Base-by-base conservation (phyloP, 805 yeast species). In the Komagataella kurtzmanii region DNA sequence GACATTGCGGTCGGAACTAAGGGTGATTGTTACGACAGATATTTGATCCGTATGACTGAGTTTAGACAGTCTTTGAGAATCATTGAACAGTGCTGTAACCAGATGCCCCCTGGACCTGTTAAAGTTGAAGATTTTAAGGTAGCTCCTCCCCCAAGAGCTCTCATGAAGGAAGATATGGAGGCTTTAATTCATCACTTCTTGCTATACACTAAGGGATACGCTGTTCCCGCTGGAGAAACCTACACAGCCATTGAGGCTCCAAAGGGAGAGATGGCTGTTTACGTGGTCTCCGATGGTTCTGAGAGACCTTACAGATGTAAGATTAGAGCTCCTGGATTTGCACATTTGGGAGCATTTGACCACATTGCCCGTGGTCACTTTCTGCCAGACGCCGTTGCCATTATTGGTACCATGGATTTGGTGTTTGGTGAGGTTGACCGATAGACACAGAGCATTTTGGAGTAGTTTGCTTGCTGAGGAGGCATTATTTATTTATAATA, bases 401-500 rank as follows among this genome's bases (percentile, higher is more conserved):
- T 88, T 64, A 86, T 88, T 63, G 96, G 96, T 73, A 88, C 96
- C 54, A 87, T 88, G 96, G 96, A 88, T 73, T 79, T 88, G 68
- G 96, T 88, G 67, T 88, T 88, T 65, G 96, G 96, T 63, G 96
- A 88, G 70, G 96, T 88, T 60, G 96, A 88, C 73, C 89, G 96
- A 72, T 87, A 73, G 24, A 24, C 47, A 45, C 40, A 30, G 40
- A 45, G 47, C 24, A 18, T 12, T 17, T 44, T 44, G 46, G 46
- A 19, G 46, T 44, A 44, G 40, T 30, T 30, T 30, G 40, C 40
- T 30, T 30, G 12, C 40, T 30, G 40, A 30, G 12, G 40, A 30
- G 40, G 40, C 40, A 30, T 30, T 30, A 30, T 30, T 30, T 30
- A 30, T 30, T 30, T 30, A 30, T 30, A 30, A 30, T 30, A 30